A percentile compares a stretch with the other conserved stretches of the same genome.
These are phyloP conservation scores for Puccinia coronata DNA, from an alignment of 1,284 basidiomycete genomes.

Conservation along the genomic window DNA sequence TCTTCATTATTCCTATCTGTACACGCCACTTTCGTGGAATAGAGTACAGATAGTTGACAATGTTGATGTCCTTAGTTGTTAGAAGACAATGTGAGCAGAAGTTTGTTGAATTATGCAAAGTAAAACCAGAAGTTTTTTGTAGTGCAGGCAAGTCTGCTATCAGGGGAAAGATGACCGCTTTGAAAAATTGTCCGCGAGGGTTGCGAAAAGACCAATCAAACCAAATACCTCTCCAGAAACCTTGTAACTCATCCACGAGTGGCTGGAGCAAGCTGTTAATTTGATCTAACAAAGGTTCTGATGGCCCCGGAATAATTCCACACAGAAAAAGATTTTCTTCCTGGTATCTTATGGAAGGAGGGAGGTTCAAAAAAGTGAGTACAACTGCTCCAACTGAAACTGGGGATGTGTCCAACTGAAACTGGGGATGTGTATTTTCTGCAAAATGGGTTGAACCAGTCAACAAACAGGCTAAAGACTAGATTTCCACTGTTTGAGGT, in stretches of 20 bases:
- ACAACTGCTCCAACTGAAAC: conserved; percentile 24
- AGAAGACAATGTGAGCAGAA: conserved; percentile 26
- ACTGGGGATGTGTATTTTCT: conserved; percentile 12
- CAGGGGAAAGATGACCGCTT: conserved; percentile 25
- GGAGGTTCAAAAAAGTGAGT: conserved; percentile 31
- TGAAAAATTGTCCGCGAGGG: background rate
- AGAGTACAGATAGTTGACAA: too few relatives aligned
- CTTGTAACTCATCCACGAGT: conserved; percentile 17
- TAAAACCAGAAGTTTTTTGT: conserved; percentile 35
- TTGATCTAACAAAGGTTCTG: background rate
- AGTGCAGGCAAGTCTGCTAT: conserved; percentile 37
- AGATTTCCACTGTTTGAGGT: conserved; percentile 15
- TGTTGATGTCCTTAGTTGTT: background rate
- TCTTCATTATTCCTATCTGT: too few relatives aligned
- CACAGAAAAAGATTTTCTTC: conserved; percentile 34
- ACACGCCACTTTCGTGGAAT: too few relatives aligned
- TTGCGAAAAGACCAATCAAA: background rate
- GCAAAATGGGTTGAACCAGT: conserved; percentile 29
- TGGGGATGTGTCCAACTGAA: conserved; percentile 24
- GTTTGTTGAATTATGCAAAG: background rate
- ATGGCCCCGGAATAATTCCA: conserved; percentile 38
- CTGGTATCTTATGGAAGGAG: background rate
- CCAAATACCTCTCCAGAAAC: conserved; percentile 23
- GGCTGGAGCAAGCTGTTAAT: conserved; percentile 12
- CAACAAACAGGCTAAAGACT: conserved; percentile 21